Percentiles rank a stretch among this genome's conserved stretches.
Evolutionary conservation across 164 flowering plant species (phyloP).

Genomic region (Berberis thunbergii): DNA sequence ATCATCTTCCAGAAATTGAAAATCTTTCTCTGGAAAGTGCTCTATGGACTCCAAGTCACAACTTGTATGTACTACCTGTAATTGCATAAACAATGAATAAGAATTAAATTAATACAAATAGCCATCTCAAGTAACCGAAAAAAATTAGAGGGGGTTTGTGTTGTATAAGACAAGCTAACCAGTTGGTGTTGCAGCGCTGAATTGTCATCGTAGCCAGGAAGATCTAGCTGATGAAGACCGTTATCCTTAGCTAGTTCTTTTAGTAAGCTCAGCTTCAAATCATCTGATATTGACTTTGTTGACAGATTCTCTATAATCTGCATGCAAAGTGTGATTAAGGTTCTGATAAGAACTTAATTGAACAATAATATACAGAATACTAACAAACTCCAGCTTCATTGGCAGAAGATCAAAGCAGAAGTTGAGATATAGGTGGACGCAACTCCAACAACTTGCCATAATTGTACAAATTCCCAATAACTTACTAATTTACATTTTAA

Average conservation of each 20-base stretch:
- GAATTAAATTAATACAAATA: neutral
- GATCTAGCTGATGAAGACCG: constrained; percentile 17
- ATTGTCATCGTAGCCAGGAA: constrained; percentile 24
- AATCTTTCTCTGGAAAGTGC: neutral
- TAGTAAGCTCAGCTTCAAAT: constrained; percentile 42
- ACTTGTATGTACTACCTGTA: neutral
- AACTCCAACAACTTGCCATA: neutral
- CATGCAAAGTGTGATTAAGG: neutral
- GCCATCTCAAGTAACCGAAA: neutral
- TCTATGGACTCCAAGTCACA: neutral
- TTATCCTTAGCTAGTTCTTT: constrained; percentile 45
- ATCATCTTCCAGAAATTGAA: neutral
- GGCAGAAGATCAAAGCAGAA: neutral
- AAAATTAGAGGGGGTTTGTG: neutral
- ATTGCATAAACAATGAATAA: too few relatives aligned
- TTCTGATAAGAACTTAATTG: neutral
- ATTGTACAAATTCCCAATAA: constrained; percentile 30
- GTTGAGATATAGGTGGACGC: neutral
- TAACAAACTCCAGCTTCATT: neutral
- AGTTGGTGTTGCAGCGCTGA: constrained; percentile 20
- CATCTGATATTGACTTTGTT: constrained; percentile 32
- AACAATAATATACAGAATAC: neutral
- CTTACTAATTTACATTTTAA: neutral
- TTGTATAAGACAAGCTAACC: neutral
- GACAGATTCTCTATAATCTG: constrained; percentile 34